Conservation (phyloP, 192 early-diverging fungal species). For the Pilobolus umbonatus region DNA sequence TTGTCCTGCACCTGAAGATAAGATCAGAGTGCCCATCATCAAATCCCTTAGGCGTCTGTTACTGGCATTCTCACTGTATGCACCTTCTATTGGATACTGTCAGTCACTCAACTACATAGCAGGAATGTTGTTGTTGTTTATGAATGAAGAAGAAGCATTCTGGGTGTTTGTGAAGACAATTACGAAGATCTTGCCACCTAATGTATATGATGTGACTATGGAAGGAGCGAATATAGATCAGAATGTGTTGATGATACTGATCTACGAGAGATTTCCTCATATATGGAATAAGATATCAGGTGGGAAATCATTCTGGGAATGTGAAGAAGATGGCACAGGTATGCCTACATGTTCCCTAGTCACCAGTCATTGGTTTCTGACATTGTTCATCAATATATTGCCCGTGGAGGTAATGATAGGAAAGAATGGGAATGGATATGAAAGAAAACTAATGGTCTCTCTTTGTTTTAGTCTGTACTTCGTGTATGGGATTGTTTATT, state of each 20-base stretch:
- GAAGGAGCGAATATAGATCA: conserved; percentile 70
- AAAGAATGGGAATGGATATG: not conserved
- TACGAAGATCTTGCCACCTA: conserved; percentile 64
- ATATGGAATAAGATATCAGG: conserved; percentile 38
- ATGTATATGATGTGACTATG: conserved; percentile 70
- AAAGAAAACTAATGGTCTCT: not conserved
- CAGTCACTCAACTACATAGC: conserved; percentile 80
- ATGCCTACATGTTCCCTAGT: conserved; percentile 64
- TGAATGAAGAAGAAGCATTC: conserved; percentile 65
- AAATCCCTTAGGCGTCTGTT: conserved; percentile 61
- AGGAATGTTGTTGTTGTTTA: conserved; percentile 67
- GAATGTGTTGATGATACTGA: conserved; percentile 49
- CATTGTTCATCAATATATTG: conserved; percentile 69
- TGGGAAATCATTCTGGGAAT: conserved; percentile 37
- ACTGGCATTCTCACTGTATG: conserved; percentile 65
- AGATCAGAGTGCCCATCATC: conserved; percentile 22
- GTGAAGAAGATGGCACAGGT: conserved; percentile 38
- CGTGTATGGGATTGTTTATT: conserved; percentile 83
- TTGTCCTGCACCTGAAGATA: conserved; percentile 12
- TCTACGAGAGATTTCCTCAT: conserved; percentile 42
- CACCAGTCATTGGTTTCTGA: conserved; percentile 80
- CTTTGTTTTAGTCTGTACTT: conserved; percentile 46
- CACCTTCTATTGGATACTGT: conserved; percentile 75
- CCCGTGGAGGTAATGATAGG: conserved; percentile 54
- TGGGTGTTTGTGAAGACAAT: conserved; percentile 72